Evolutionary conservation across 306 rosid species (phyloP), one percentile per base, ranked within the genome.

Genomic region (Cotoneaster glaucophyllus): DNA sequence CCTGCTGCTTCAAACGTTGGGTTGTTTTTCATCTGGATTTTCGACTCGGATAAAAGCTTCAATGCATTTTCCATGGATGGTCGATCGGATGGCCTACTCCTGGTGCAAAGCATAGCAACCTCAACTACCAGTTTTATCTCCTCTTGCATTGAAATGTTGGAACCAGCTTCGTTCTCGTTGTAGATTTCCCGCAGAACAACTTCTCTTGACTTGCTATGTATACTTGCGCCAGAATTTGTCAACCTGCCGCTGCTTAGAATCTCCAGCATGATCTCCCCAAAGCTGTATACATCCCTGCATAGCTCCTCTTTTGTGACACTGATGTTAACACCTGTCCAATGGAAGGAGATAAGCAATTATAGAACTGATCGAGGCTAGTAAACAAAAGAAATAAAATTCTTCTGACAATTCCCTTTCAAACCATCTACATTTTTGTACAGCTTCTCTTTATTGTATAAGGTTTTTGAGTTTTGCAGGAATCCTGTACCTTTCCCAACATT

Each of bases 41-140:
- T 89, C 48, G 74, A 75, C 31, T 89, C 91, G 74, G 93, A 84
- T 79, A 92, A 76, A 75, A 86, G 92, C 90, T 89, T 90, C 41
- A 89, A 73, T 63, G 84, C 87, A 43, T 87, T 92, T 70, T 87
- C 87, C 85, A 92, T 90, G 79, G 96, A 87, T 74, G 98, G 96
- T 25, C 89, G 82, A 31, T 95, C 90, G 1, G 79, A 67, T 37
- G 87, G 79, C 75, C 85, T 80, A 84, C 85, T 89, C 72, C 84
- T 86, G 12, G 92, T 92, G 86, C 98, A 95, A 70, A 86, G 84
- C 64, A 84, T 76, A 67, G 97, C 96, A 69, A 89, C 88, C 79
- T 89, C 93, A 71, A 92, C 80, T 73, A 81, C 92, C 48, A 75
- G 77, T 72, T 84, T 87, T 7, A 86, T 79, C 74, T 85, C 91